Evolutionary conservation across 257 asterid species (phyloP).

Genomic region (Cynanchum wilfordii): DNA sequence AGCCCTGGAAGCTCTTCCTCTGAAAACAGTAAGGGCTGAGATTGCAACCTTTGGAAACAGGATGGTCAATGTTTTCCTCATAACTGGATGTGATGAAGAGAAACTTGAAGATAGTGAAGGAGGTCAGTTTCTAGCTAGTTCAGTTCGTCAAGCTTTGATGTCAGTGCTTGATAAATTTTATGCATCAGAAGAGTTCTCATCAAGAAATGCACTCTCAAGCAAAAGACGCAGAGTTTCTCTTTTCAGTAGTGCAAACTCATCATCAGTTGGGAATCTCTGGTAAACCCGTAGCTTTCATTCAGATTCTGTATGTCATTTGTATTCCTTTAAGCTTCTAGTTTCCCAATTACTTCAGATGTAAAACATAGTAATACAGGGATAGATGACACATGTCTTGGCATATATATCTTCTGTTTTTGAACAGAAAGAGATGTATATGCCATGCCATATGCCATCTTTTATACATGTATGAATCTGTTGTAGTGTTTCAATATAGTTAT

Average conservation of each 20-base stretch:
- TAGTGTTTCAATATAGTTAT: conserved; percentile 9
- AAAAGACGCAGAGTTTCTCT: conserved; percentile 62
- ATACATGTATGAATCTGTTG: conserved; percentile 18
- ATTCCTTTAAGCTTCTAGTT: conserved; percentile 14
- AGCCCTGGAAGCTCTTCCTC: conserved; percentile 61
- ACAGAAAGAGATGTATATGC: conserved; percentile 60
- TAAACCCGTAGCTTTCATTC: conserved; percentile 18
- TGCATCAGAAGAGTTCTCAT: conserved; percentile 68
- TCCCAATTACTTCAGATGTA: conserved; percentile 7
- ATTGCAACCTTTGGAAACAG: conserved; percentile 70
- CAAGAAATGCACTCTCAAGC: conserved; percentile 44
- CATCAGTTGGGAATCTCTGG: conserved; percentile 51
- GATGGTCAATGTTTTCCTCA: conserved; percentile 62
- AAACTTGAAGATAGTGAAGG: conserved; percentile 29
- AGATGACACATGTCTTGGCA: conserved; percentile 62
- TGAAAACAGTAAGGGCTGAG: conserved; percentile 53
- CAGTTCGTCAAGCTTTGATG: conserved; percentile 50
- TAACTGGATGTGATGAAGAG: conserved; percentile 31
- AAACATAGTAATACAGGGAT: conserved; percentile 11
- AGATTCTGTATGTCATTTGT: not conserved
- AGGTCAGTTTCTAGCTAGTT: conserved; percentile 29
- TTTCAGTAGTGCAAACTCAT: conserved; percentile 39
- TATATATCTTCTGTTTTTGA: conserved; percentile 37
- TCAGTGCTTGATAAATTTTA: conserved; percentile 80
- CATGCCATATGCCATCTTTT: conserved; percentile 49